Base-by-base conservation (phyloP, 208 protist genomes). In the Leishmania martiniquensis region DNA sequence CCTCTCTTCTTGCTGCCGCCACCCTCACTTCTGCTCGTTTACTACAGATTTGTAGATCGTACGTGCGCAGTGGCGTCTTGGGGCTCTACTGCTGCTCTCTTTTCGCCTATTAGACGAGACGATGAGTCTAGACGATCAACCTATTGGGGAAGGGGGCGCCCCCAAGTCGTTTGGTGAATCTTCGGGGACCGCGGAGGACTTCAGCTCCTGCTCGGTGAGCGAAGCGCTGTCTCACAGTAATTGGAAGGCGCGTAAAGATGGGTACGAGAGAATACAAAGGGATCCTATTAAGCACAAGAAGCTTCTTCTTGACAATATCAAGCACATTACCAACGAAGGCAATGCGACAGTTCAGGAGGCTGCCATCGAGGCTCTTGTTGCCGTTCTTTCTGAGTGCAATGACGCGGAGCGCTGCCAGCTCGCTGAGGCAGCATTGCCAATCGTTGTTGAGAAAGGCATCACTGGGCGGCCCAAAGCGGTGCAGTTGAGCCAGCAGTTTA, bases 231-330 rank as follows among this genome's bases (percentile, higher is more conserved):
- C 39, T 1, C 87, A 95, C 77, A 81, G 67, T 62, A 93, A 92
- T 80, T 97, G 94, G 92, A 95, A 95, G 70, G 94, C 89, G 0
- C 82, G 94, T 0, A 92, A 91, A 49, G 77, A 85, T 37, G 94
- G 87, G 0, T 95, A 89, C 68, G 88, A 93, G n/a, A 76, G 74
- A 17, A 67, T 96, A 4, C 76, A 84, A 9, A 62, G 70, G 22
- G 75, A 82, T 49, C 88, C 91, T 1, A 57, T 42, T 17, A 65
- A 70, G 17, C 37, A 87, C 52, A 87, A 85, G 51, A 51, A 75
- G 3, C 59, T 74, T 20, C 45, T 97, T 5, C 60, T 96, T 15
- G 76, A 87, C 15, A 87, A 80, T 1, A 20, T 90, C 13, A 83
- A 83, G 69, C 85, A 69, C 37, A 25, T 93, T 5, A 4, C 77